phyloP scores from a whole-genome alignment of 1,139 yeast genomes.

The Sugiyamaella castrensis region DNA sequence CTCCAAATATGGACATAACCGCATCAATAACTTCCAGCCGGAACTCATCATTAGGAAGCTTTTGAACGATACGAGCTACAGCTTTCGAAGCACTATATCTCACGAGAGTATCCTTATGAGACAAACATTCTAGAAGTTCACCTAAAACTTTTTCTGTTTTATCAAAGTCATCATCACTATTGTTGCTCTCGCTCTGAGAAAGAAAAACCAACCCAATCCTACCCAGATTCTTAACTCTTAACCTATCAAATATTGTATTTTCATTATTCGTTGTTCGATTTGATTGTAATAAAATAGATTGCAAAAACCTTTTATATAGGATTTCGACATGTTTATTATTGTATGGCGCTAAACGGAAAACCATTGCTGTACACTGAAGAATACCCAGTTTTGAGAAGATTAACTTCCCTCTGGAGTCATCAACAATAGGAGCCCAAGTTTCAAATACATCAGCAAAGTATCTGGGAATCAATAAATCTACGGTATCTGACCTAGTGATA shows the following conservation, averaged over 20 bases:
- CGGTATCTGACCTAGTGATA: constrained; percentile 41
- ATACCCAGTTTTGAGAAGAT: constrained; percentile 26
- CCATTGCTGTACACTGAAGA: constrained; percentile 26
- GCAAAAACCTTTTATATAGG: neutral
- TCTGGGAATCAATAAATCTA: constrained; percentile 20
- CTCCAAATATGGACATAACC: constrained; percentile 34
- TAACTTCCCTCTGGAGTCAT: neutral
- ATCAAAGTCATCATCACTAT: constrained; percentile 21
- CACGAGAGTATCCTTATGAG: constrained; percentile 41
- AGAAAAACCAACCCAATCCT: constrained; percentile 34
- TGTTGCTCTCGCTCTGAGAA: constrained; percentile 4
- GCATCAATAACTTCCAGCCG: constrained; percentile 38
- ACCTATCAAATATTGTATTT: constrained; percentile 20
- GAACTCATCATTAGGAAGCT: constrained; percentile 31
- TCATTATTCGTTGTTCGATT: neutral
- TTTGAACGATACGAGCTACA: constrained; percentile 40
- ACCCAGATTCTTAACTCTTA: constrained; percentile 40
- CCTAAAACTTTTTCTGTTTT: constrained; percentile 45
- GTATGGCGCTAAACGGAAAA: constrained; percentile 12
- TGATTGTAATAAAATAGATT: neutral
- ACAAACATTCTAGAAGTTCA: constrained; percentile 34
- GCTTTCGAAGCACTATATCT: constrained; percentile 49
- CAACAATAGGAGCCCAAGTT: constrained; percentile 6
- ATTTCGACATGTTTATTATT: neutral
- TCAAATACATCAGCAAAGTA: constrained; percentile 19